phyloP scores from a whole-genome alignment of 73 alveolate genomes.

The Urostyla sp. region DNA sequence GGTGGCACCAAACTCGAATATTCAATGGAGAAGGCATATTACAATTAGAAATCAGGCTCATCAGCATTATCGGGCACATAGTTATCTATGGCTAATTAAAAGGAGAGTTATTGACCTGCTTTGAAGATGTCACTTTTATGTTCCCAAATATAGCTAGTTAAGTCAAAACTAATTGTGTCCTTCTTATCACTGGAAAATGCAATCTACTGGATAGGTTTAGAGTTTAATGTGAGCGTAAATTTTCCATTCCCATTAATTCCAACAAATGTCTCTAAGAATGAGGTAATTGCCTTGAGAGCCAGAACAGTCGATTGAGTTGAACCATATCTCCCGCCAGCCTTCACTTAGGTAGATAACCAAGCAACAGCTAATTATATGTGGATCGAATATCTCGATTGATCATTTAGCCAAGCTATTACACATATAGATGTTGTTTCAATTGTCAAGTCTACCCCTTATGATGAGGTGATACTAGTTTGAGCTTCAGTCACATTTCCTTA shows the following conservation, averaged over 20 bases:
- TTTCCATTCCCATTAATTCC: constrained; percentile 50
- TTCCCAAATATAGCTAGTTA: not conserved
- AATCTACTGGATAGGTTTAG: not conserved
- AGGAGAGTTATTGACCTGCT: not conserved
- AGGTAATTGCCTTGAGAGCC: constrained; percentile 51
- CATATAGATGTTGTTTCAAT: constrained; percentile 65
- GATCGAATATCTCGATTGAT: constrained; percentile 7
- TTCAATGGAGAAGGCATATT: constrained; percentile 7
- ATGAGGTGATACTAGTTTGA: constrained; percentile 48
- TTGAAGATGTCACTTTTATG: not conserved
- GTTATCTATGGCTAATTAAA: not conserved
- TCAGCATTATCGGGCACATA: not conserved
- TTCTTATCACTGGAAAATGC: not conserved
- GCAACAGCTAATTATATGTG: constrained; percentile 5
- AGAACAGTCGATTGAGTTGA: constrained; percentile 64
- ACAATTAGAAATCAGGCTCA: not conserved
- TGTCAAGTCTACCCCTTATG: constrained; percentile 23
- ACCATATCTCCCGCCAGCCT: constrained; percentile 49
- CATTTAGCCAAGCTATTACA: constrained; percentile 63
- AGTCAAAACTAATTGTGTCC: constrained; percentile 10
- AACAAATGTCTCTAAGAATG: constrained; percentile 8
- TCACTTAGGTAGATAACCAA: not conserved
- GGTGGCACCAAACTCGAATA: not conserved
- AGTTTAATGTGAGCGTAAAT: not conserved
- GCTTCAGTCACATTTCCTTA: constrained; percentile 16